A percentile compares a stretch with the other conserved stretches of the same genome.
Conservation (phyloP, 768 basidiomycete species). For the Amanita rubescens region DNA sequence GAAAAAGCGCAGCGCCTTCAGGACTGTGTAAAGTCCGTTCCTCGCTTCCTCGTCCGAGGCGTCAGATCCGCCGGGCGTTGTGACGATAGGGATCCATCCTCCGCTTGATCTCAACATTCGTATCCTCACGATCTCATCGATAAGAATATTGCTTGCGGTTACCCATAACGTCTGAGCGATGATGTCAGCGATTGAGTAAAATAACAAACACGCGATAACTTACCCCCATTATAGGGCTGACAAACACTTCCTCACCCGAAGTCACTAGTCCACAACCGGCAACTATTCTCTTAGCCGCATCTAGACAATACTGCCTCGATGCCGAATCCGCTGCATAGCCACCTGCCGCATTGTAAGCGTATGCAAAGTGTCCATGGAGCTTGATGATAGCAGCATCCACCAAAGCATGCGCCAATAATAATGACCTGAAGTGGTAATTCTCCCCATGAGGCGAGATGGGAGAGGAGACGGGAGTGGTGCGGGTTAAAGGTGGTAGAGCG, state of each 20-base stretch:
- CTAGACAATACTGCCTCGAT: constrained; percentile 37
- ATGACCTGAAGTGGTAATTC: constrained; percentile 16
- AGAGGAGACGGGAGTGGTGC: background rate
- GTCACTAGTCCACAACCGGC: constrained; percentile 26
- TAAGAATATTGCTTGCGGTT: constrained; percentile 38
- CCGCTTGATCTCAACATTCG: constrained; percentile 22
- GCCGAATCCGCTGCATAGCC: constrained; percentile 19
- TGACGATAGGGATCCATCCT: constrained; percentile 20
- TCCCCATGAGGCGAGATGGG: background rate
- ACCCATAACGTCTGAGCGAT: constrained; percentile 36
- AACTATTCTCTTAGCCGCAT: constrained; percentile 34
- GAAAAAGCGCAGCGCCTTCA: constrained; percentile 34
- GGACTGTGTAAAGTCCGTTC: constrained; percentile 30
- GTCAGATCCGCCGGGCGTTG: constrained; percentile 8
- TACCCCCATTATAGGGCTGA: constrained; percentile 49
- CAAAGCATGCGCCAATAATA: constrained; percentile 42
- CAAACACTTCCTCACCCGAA: constrained; percentile 29
- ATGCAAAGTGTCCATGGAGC: constrained; percentile 42
- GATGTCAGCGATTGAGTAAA: constrained; percentile 5
- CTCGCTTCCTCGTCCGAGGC: constrained; percentile 34
- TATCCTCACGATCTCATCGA: constrained; percentile 37
- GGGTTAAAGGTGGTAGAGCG: background rate
- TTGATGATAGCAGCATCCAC: constrained; percentile 44
- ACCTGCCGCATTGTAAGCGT: constrained; percentile 15
- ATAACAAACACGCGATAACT: constrained; percentile 18